phyloP scores from a whole-genome alignment of 108 stramenopile genomes.

The Pseudonitzschia delicatissima region DNA sequence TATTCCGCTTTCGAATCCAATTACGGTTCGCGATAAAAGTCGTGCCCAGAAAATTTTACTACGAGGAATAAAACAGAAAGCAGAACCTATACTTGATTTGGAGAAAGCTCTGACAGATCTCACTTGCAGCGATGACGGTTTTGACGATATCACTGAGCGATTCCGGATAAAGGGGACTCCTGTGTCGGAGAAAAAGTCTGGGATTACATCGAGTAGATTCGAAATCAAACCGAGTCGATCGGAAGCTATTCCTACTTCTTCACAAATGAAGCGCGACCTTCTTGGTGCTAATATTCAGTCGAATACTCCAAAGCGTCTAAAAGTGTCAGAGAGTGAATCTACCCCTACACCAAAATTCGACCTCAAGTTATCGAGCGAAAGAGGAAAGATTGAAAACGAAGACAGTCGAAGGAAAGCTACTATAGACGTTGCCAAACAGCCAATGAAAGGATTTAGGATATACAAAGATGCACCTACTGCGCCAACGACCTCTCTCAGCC shows the following conservation, averaged over 20 bases:
- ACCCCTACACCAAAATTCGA: not conserved
- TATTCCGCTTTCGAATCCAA: constrained; percentile 36
- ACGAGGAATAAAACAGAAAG: constrained; percentile 35
- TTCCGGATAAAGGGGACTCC: constrained; percentile 7
- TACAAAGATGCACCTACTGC: not conserved
- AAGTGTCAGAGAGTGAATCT: not conserved
- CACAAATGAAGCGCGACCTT: not conserved
- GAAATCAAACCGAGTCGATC: not conserved
- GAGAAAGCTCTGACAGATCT: constrained; percentile 17
- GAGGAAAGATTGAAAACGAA: not conserved
- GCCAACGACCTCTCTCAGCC: not conserved
- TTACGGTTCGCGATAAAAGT: constrained; percentile 6
- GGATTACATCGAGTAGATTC: constrained; percentile 7
- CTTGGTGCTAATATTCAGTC: not conserved
- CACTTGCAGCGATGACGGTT: constrained; percentile 5
- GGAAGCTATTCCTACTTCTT: not conserved
- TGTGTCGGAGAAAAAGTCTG: constrained; percentile 4
- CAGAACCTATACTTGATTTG: constrained; percentile 25
- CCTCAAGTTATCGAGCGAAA: not conserved
- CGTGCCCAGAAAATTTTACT: constrained; percentile 21
- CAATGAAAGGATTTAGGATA: not conserved
- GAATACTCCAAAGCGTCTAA: not conserved
- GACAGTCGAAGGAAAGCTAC: not conserved
- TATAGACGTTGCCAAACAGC: not conserved
- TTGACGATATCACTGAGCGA: constrained; percentile 7